Evolutionary conservation across 352 stramenopile species (phyloP).

Genomic region (Achlya hypogyna): DNA sequence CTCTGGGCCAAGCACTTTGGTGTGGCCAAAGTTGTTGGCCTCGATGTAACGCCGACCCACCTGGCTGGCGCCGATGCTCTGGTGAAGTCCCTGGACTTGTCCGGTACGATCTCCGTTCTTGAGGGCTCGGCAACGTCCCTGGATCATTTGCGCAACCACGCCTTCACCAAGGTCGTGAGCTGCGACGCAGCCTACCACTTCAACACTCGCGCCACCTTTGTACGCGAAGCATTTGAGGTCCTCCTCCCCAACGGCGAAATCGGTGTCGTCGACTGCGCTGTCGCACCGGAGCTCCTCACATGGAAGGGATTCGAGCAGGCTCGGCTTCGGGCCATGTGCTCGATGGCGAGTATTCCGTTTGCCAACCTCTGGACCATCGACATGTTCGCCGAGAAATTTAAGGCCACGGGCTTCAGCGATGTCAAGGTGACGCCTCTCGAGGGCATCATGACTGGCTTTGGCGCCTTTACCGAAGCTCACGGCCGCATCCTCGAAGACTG

Average conservation of each 20-base stretch:
- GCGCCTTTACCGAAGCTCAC: neutral
- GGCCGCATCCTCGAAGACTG: neutral
- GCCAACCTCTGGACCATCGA: constrained; percentile 11
- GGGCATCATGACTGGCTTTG: constrained; percentile 1
- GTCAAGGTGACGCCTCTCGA: constrained; percentile 6
- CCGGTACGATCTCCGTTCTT: neutral
- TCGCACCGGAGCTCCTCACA: constrained; percentile 5
- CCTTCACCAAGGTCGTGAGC: constrained; percentile 9
- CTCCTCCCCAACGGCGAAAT: constrained; percentile 1
- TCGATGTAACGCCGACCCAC: constrained; percentile 16
- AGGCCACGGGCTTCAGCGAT: neutral
- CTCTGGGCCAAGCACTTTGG: constrained; percentile 10
- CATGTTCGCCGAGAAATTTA: neutral
- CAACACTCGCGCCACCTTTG: neutral
- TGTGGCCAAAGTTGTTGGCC: neutral
- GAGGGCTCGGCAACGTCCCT: neutral
- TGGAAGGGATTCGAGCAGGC: constrained; percentile 14
- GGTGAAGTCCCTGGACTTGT: neutral
- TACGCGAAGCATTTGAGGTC: constrained; percentile 6
- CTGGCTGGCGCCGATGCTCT: neutral
- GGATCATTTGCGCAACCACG: neutral
- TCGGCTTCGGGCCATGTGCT: constrained; percentile 9
- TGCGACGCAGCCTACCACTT: constrained; percentile 20
- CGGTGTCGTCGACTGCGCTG: constrained; percentile 4
- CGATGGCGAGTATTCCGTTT: constrained; percentile 18